phyloP scores from a whole-genome alignment of 1,284 basidiomycete species.

The Entoloma clypeatum region DNA sequence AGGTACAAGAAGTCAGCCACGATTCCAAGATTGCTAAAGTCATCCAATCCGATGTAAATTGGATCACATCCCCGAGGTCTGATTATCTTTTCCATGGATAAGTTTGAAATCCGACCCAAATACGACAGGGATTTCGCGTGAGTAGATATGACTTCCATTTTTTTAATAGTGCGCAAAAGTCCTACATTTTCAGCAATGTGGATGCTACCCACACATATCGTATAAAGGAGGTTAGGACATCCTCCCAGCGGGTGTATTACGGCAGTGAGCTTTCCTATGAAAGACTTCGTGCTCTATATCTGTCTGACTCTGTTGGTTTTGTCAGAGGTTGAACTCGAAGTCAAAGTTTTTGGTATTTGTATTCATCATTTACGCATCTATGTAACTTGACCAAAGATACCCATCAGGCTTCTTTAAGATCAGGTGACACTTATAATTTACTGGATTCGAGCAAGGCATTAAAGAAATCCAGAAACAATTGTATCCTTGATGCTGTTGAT shows the following conservation, averaged over 20 bases:
- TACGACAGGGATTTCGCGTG: slow-evolving; percentile 66
- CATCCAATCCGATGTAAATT: slow-evolving; percentile 74
- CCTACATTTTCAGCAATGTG: slow-evolving; percentile 52
- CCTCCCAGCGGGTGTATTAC: slow-evolving; percentile 62
- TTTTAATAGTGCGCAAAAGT: not conserved
- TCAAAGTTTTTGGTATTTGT: slow-evolving; percentile 70
- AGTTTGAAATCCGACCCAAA: too few relatives aligned
- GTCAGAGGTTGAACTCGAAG: slow-evolving; percentile 64
- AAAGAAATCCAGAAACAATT: slow-evolving; percentile 42
- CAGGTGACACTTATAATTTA: slow-evolving; percentile 34
- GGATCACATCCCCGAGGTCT: slow-evolving; percentile 75
- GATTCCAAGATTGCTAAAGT: slow-evolving; percentile 74
- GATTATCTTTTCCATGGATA: too few relatives aligned
- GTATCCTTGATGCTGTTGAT: slow-evolving; percentile 77
- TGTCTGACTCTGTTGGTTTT: too few relatives aligned
- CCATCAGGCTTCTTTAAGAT: slow-evolving; percentile 57
- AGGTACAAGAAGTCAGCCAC: slow-evolving; percentile 82
- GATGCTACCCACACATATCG: slow-evolving; percentile 78
- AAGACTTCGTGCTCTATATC: too few relatives aligned
- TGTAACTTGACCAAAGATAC: slow-evolving; percentile 1
- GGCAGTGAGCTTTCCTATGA: slow-evolving; percentile 56
- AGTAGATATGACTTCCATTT: slow-evolving; percentile 19
- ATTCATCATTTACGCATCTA: not conserved
- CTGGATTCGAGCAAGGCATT: not conserved
- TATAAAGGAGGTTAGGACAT: slow-evolving; percentile 65